Percentiles rank a stretch among this genome's conserved stretches.
phyloP scores from a whole-genome alignment of 139 green algal genomes.

The Edaphochlamys debaryana region DNA sequence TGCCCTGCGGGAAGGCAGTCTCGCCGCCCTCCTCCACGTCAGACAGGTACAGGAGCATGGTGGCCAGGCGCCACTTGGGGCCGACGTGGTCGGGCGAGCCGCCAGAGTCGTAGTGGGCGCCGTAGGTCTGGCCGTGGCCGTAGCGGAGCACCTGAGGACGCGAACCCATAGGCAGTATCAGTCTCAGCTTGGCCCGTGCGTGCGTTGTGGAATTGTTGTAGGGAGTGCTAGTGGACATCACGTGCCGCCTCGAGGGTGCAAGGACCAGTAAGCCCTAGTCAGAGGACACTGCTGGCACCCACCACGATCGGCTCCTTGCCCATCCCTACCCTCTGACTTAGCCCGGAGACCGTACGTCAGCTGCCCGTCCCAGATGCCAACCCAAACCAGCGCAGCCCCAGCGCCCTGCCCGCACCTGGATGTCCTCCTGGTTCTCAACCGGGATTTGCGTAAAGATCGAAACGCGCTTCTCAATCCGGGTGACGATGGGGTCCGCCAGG shows the following conservation, averaged over 20 bases:
- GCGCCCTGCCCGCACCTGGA: slow-evolving; percentile 49
- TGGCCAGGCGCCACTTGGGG: slow-evolving; percentile 60
- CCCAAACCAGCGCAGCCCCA: too few relatives aligned
- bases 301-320: too few relatives aligned
- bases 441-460: slow-evolving; percentile 62
- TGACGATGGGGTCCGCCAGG: slow-evolving; percentile 51
- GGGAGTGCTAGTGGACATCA: too few relatives aligned
- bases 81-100: slow-evolving; percentile 37
- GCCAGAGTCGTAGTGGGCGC: slow-evolving; percentile 63
- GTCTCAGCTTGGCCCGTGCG: too few relatives aligned
- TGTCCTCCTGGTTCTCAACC: slow-evolving; percentile 61
- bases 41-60: slow-evolving; percentile 79
- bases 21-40: slow-evolving; percentile 69
- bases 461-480: slow-evolving; percentile 58
- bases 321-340: too few relatives aligned
- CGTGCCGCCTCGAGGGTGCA: too few relatives aligned
- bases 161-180: too few relatives aligned
- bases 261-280: too few relatives aligned
- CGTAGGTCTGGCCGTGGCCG: slow-evolving; percentile 61
- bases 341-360: too few relatives aligned
- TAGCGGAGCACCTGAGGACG: slow-evolving; percentile 70
- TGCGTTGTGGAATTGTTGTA: too few relatives aligned
- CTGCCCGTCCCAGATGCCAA: too few relatives aligned
- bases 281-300: too few relatives aligned
- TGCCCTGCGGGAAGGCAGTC: slow-evolving; percentile 69